Conservation (phyloP, 352 stramenopile species). For the Pythium aphanidermatum region DNA sequence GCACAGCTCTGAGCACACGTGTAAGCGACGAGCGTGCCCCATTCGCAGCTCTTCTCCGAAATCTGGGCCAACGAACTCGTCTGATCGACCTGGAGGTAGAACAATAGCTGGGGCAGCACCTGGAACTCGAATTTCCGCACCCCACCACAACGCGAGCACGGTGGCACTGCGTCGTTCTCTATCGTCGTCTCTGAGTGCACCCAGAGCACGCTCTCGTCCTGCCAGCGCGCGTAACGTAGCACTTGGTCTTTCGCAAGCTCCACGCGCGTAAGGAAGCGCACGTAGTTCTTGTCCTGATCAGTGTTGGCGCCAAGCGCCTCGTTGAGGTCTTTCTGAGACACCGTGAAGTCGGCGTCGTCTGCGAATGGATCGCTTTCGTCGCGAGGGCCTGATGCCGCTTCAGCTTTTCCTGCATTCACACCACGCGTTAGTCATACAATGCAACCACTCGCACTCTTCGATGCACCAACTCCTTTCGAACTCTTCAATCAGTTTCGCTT, state of each 20-base stretch:
- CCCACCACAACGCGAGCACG: constrained; percentile 77
- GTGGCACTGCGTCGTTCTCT: constrained; percentile 34
- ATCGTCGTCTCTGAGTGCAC: constrained; percentile 61
- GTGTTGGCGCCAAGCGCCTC: constrained; percentile 48
- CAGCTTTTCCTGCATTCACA: background rate
- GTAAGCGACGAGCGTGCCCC: constrained; percentile 90
- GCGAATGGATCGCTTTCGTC: constrained; percentile 48
- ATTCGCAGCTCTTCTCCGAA: constrained; percentile 73
- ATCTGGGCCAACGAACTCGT: constrained; percentile 50
- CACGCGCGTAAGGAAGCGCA: constrained; percentile 79
- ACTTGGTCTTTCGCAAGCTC: constrained; percentile 79
- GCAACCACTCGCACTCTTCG: too few species aligned
- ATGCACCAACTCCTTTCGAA: constrained; percentile 55
- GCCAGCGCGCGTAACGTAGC: constrained; percentile 89
- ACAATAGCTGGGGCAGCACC: constrained; percentile 92
- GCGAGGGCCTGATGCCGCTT: background rate
- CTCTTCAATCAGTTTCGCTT: constrained; percentile 65
- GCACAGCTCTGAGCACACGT: constrained; percentile 89
- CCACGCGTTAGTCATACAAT: too few species aligned
- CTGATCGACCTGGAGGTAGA: constrained; percentile 85
- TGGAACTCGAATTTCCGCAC: constrained; percentile 93
- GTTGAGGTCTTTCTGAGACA: constrained; percentile 74
- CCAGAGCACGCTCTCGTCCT: constrained; percentile 82
- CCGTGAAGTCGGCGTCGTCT: constrained; percentile 69
- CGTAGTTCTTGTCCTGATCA: constrained; percentile 71